Percentiles rank a stretch among this genome's conserved stretches.
phyloP scores from a whole-genome alignment of 257 asterid species.

The Petrea volubilis region DNA sequence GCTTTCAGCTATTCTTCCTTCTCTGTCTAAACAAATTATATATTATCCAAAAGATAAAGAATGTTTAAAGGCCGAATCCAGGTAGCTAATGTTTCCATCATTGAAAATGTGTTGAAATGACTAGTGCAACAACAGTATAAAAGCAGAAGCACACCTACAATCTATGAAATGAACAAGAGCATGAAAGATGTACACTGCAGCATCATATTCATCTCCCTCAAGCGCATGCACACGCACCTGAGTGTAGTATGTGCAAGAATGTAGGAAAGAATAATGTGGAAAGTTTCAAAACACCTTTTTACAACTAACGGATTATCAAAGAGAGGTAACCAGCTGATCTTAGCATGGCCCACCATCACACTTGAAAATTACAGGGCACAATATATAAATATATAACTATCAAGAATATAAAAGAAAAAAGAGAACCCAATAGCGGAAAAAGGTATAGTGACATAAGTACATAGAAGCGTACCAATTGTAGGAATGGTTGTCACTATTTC shows the following conservation, averaged over 20 bases:
- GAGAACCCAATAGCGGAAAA: not conserved
- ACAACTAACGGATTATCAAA: not conserved
- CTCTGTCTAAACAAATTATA: not conserved
- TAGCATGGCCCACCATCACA: not conserved
- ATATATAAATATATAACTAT: not conserved
- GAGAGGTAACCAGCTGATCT: not conserved
- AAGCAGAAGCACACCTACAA: not conserved
- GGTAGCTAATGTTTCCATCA: slow-evolving; percentile 15
- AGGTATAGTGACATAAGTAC: not conserved
- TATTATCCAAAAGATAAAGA: not conserved
- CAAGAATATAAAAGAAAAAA: not conserved
- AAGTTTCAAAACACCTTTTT: not conserved
- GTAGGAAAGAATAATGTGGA: not conserved
- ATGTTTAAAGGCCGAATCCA: not conserved
- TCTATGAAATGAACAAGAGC: not conserved
- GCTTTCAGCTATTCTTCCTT: no score
- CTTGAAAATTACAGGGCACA: not conserved
- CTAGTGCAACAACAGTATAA: not conserved
- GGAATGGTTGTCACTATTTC: slow-evolving; percentile 57
- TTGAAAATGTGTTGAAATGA: not conserved
- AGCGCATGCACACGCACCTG: not conserved
- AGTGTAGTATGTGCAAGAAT: not conserved
- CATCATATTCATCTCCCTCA: not conserved
- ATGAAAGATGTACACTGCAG: not conserved
- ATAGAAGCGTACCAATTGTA: slow-evolving; percentile 61